Percentiles rank a stretch among this genome's conserved stretches.
phyloP scores from a whole-genome alignment of 129 eudicot genomes.

The Cynara cardunculus region DNA sequence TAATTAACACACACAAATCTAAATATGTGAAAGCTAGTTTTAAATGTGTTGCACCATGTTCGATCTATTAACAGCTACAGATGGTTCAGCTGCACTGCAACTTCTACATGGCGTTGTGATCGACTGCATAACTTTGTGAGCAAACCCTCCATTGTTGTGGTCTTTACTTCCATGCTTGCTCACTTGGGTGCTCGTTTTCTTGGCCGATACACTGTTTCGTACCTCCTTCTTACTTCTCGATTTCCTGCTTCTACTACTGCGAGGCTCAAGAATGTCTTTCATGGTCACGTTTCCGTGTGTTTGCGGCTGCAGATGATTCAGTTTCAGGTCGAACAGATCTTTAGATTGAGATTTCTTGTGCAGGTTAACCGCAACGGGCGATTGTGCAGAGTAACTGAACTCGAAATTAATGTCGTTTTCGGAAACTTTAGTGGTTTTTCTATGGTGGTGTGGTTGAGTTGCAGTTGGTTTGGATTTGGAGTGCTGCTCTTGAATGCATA shows the following conservation, averaged over 20 bases:
- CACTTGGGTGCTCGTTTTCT: not conserved
- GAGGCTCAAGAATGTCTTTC: constrained; percentile 30
- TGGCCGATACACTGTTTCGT: not conserved
- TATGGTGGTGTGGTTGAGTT: not conserved
- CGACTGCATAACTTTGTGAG: constrained; percentile 23
- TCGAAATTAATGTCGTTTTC: constrained; percentile 26
- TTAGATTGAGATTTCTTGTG: constrained; percentile 13
- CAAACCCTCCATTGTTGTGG: constrained; percentile 22
- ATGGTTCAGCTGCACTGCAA: constrained; percentile 33
- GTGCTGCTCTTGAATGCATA: constrained; percentile 20
- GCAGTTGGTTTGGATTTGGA: not conserved
- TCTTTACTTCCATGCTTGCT: not conserved
- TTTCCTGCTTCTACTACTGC: not conserved
- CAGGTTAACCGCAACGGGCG: constrained; percentile 5
- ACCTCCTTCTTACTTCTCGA: not conserved
- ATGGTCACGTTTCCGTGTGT: constrained; percentile 19
- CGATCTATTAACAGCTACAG: constrained; percentile 7
- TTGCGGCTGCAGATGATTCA: constrained; percentile 7
- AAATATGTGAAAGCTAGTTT: not conserved
- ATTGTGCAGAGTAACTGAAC: constrained; percentile 28
- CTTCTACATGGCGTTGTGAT: constrained; percentile 34
- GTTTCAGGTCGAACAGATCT: constrained; percentile 27
- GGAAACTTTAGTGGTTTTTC: constrained; percentile 23
- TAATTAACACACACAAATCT: not conserved
- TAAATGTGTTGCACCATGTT: not conserved